Percentiles rank a stretch among this genome's conserved stretches.
Conservation (phyloP, 2,329 filamentous ascomycete species). For the Fusarium chlamydosporum region DNA sequence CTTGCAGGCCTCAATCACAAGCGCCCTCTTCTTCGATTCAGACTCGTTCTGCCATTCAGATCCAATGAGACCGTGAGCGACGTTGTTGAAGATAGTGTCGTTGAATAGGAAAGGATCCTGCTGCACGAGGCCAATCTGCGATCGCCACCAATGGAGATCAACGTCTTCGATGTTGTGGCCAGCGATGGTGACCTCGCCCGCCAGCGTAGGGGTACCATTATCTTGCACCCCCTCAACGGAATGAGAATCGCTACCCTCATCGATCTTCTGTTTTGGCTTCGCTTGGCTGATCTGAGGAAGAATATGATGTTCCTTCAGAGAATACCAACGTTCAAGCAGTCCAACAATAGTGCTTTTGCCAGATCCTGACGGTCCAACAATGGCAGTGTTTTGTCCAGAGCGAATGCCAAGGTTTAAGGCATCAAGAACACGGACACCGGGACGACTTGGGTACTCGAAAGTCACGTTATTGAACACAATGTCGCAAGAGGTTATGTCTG, state of each 20-base stretch:
- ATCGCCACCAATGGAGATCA: slow-evolving; percentile 44
- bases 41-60: slow-evolving; percentile 56
- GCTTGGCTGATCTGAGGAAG: slow-evolving; percentile 30
- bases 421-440: slow-evolving; percentile 53
- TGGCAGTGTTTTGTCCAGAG: slow-evolving; percentile 74
- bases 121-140: slow-evolving; percentile 60
- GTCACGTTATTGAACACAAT: slow-evolving; percentile 62
- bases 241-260: neutral
- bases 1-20: slow-evolving; percentile 64
- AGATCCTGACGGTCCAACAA: slow-evolving; percentile 76
- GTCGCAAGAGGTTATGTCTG: slow-evolving; percentile 50
- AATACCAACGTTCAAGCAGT: slow-evolving; percentile 76
- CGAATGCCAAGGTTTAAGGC: slow-evolving; percentile 67
- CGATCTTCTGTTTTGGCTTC: neutral
- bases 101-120: slow-evolving; percentile 71
- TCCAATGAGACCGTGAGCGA: slow-evolving; percentile 61
- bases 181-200: slow-evolving; percentile 15
- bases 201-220: neutral
- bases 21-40: slow-evolving; percentile 57
- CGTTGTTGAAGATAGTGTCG: slow-evolving; percentile 62
- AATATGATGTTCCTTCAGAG: slow-evolving; percentile 30
- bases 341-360: slow-evolving; percentile 80
- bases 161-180: slow-evolving; percentile 33
- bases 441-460: slow-evolving; percentile 45
- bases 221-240: neutral